Base-by-base conservation (phyloP, 495 filamentous ascomycete genomes). In the Podospora didyma region DNA sequence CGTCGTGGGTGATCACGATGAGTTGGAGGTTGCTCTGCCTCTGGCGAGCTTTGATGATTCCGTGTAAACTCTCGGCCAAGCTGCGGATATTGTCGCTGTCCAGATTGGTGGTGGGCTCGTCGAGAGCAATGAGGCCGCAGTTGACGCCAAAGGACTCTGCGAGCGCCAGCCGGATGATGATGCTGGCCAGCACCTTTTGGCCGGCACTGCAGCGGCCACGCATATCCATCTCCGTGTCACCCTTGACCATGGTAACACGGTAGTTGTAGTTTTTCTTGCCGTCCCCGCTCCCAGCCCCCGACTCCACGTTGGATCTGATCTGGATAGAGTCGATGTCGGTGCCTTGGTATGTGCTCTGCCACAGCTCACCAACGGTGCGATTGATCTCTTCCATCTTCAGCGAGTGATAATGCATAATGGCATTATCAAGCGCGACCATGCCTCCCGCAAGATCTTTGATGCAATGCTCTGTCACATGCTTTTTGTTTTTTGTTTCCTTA, bases 341-440 rank as follows among this genome's bases (percentile, higher is more conserved):
- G 58, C 94, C 94, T 66, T 96, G 90, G 73, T 99, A 99, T 2
- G 95, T 96, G 67, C 82, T 86, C 72, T 90, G 89, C 94, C 94
- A 99, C 20, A 99, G 83, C 69, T 99, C 94, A 61, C 89, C 90
- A 59, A 93, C 81, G 67, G 96, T 96, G 50, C 86, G 81, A 68
- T 99, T 99, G 72, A 99, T 96, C 65, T 97, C 93, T 67, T 93
- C 92, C 94, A 99, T 99, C 77, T 97, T 99, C 53, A 95, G 72
- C 20, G 84, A 80, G 71, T 99, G 94, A 66, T 91, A 97, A 61
- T 85, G 87, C 92, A 99, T 97, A 70, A 99, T 94, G 53, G 95
- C 94, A 60, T 92, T 88, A 72, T 96, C 93, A 24, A 99, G 78
- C 12, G 93, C 93, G 2, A 77, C 74, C 12, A 79, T 80, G 62